Evolutionary conservation across 805 yeast species (phyloP).

Genomic region (Yarrowia hollandica): DNA sequence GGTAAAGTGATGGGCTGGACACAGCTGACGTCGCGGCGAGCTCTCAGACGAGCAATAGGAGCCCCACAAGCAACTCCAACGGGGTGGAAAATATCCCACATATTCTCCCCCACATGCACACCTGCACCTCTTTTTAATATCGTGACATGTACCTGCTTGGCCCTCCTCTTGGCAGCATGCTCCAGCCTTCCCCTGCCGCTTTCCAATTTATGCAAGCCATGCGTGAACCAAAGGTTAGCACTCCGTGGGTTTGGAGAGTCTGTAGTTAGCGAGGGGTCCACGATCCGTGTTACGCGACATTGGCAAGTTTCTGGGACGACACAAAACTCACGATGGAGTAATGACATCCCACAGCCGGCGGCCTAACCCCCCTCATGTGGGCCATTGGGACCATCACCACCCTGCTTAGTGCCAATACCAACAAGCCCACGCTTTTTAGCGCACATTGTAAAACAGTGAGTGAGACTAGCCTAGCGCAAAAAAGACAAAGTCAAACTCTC

Average conservation of each 20-base stretch:
- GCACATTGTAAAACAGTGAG: background rate
- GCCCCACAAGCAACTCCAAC: too few relatives aligned
- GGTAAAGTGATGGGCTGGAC: constrained; percentile 24
- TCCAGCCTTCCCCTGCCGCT: constrained; percentile 11
- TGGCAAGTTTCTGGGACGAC: too few relatives aligned
- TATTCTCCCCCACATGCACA: background rate
- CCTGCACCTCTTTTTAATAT: background rate
- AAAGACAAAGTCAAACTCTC: constrained; percentile 5
- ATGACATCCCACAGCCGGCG: too few relatives aligned
- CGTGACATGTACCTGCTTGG: constrained; percentile 4
- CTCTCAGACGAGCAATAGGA: too few relatives aligned
- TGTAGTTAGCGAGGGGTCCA: background rate
- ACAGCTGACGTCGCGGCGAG: too few relatives aligned
- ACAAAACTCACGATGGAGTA: too few relatives aligned
- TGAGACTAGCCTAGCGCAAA: background rate
- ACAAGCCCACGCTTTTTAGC: constrained; percentile 2
- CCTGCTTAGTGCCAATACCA: background rate
- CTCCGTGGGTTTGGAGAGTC: background rate
- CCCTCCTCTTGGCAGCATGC: constrained; percentile 16
- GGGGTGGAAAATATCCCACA: background rate
- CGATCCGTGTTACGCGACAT: background rate
- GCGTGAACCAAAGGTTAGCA: background rate
- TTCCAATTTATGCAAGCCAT: constrained; percentile 22
- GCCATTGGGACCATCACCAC: background rate
- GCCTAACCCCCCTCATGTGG: too few relatives aligned